Conservation (phyloP, 331 rosid species). For the Saraca asoca region DNA sequence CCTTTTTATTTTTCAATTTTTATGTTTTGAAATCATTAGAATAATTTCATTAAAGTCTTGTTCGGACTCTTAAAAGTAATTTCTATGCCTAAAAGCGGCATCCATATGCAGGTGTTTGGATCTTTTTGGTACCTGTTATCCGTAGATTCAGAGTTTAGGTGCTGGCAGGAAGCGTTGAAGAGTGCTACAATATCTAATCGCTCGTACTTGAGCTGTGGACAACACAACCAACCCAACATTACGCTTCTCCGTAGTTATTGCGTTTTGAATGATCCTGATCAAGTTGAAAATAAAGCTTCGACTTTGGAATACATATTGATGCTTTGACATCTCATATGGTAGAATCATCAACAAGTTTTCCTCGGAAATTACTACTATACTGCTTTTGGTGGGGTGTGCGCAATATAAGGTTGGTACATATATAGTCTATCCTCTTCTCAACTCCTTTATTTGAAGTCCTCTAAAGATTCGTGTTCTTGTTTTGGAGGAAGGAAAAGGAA, state of each 20-base stretch:
- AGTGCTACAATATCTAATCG: neutral
- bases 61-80: too few species aligned
- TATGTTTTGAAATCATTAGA: too few species aligned
- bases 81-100: too few species aligned
- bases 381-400: conserved; percentile 70
- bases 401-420: conserved; percentile 44
- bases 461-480: too few species aligned
- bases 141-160: neutral
- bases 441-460: too few species aligned
- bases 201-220: conserved; percentile 18
- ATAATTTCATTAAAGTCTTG: too few species aligned
- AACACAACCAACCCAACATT: fast-evolving
- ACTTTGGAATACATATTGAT: conserved; percentile 49
- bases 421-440: too few species aligned
- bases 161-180: conserved; percentile 36
- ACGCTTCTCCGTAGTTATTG: conserved; percentile 7
- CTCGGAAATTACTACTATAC: conserved; percentile 39
- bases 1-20: too few species aligned
- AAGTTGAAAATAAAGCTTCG: conserved; percentile 17
- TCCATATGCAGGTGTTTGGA: too few species aligned
- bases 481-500: too few species aligned
- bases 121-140: too few species aligned
- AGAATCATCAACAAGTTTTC: conserved; percentile 28
- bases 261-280: conserved; percentile 25
- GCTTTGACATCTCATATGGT: conserved; percentile 42